Base-by-base conservation (phyloP, 2,329 filamentous ascomycete species). In the Hymenoscyphus fructigenus region DNA sequence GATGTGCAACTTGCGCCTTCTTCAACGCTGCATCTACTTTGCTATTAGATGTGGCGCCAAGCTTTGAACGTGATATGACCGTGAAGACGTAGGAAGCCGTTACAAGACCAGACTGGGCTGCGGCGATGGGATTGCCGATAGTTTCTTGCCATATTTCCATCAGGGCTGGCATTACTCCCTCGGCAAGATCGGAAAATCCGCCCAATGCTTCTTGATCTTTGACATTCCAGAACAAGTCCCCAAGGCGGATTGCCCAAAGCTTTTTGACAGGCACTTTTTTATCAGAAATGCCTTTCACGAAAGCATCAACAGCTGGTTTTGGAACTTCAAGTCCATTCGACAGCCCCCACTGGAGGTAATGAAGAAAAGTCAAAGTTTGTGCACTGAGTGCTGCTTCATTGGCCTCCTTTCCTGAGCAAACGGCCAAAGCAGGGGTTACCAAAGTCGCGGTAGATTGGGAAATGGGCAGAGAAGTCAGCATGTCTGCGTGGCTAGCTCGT, bases 51-150 rank as follows among this genome's bases (percentile, higher is more conserved):
- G 86, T 78, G 14, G 86, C 73, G 12, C 80, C 75, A 34, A 89
- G 81, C 68, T 83, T 82, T 2, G 83, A 77, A 32, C 83, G 74
- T 62, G 81, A 84, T 15, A 96, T 78, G 26, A 90, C 86, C 41
- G 86, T 84, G 57, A 91, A 83, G 62, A 95, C 87, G 76, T 92
- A 93, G 50, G 91, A 92, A 38, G 88, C 88, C 15, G 91, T 88
- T 61, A 96, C 84, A n/a, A 93, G 82, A 12, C 93, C 93, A 72
- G 83, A 94, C 75, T 97, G 94, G 1, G 89, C 87, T 28, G 93
- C 89, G 44, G 89, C 84, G 3, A 92, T 78, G 2, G 94, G 88
- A 76, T 97, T 98, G 28, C 89, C 82, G 55, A 85, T 80, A 17
- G 93, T 88, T 70, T 98, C 95, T 61, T 87, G 86, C 81, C 92